Percentiles rank a stretch among this genome's conserved stretches.
Evolutionary conservation across 2,329 filamentous ascomycete genomes (phyloP).

Genomic region (Aspergillus ruber): DNA sequence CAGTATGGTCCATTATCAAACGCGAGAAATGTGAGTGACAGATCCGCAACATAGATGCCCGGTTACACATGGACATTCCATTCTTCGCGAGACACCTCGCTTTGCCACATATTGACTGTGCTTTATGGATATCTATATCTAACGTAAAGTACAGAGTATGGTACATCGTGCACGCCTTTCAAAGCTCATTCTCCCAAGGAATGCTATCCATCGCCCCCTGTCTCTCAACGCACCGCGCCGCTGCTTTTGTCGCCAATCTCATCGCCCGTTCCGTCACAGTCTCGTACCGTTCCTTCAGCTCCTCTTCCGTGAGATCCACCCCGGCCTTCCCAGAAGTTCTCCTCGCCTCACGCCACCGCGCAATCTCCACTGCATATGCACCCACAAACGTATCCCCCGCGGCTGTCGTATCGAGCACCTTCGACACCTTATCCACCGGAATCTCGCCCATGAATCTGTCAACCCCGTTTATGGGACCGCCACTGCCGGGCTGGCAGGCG

Average conservation of each 20-base stretch:
- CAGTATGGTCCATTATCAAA: too few relatives aligned
- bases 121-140: too few relatives aligned
- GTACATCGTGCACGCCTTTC: conserved; percentile 2
- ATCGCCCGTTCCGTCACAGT: conserved; percentile 42
- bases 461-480: conserved; percentile 23
- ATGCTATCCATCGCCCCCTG: conserved; percentile 44
- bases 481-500: conserved; percentile 39
- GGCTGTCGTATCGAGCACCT: conserved; percentile 86
- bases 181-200: conserved; percentile 42
- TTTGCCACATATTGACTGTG: too few relatives aligned
- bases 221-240: conserved; percentile 40
- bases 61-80: too few relatives aligned
- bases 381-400: conserved; percentile 95
- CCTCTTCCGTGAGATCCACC: conserved; percentile 32
- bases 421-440: conserved; percentile 58
- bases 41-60: too few relatives aligned
- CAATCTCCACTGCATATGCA: conserved; percentile 70
- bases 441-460: conserved; percentile 38
- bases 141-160: too few relatives aligned
- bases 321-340: conserved; percentile 47
- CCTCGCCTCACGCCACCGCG: conserved; percentile 42
- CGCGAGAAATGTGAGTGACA: too few relatives aligned
- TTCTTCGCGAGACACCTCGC: too few relatives aligned
- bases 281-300: conserved; percentile 33
- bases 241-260: conserved; percentile 37